Percentiles rank a stretch among this genome's conserved stretches.
Conservation (phyloP, 208 protist species). For the Trichomonas vaginalis region DNA sequence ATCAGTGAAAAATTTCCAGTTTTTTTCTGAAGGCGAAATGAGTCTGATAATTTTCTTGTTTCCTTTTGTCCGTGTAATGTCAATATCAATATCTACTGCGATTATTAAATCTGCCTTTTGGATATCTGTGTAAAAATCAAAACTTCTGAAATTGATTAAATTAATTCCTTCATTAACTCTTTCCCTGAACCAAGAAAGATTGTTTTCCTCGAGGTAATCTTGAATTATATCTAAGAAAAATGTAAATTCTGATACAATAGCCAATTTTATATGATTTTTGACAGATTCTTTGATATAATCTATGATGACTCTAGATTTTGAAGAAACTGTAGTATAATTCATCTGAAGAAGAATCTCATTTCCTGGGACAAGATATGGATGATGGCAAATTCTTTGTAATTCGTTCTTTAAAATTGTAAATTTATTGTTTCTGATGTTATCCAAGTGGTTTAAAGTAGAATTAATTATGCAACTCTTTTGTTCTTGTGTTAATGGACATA, state of each 20-base stretch:
- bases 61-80: neutral
- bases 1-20: neutral
- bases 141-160: neutral
- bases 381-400: neutral
- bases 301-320: neutral
- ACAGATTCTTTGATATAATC: neutral
- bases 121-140: neutral
- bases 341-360: neutral
- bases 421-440: neutral
- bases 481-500: neutral
- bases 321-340: neutral
- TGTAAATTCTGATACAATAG: neutral
- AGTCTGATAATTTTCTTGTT: neutral
- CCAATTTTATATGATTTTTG: neutral
- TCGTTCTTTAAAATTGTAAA: neutral
- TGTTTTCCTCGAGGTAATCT: neutral
- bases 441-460: neutral
- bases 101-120: neutral
- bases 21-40: neutral
- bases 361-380: neutral
- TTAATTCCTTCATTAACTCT: neutral
- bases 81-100: neutral
- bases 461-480: neutral
- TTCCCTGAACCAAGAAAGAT: neutral
- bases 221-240: neutral